Evolutionary conservation across 1,284 basidiomycete genomes (phyloP).

Genomic region (Ganoderma leucocontextum): DNA sequence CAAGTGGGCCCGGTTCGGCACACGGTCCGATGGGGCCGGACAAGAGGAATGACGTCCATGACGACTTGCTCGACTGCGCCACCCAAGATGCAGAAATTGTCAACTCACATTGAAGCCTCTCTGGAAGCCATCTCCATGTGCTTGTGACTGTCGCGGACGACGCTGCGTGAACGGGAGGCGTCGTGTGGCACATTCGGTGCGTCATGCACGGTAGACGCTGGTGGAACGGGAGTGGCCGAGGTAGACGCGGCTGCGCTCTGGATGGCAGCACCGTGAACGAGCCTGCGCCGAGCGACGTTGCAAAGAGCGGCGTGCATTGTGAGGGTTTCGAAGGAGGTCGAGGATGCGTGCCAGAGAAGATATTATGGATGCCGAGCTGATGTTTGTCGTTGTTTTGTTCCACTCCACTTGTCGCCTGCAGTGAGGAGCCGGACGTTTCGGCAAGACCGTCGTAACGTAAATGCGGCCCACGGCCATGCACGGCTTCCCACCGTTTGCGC

Average conservation of each 20-base stretch:
- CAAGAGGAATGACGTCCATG: not conserved
- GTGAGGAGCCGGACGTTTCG: not conserved
- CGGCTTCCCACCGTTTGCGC: slow-evolving; percentile 4
- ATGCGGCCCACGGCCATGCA: not conserved
- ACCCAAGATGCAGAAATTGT: not conserved
- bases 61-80: not conserved
- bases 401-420: not conserved
- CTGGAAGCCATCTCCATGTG: too few species aligned
- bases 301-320: slow-evolving; percentile 12
- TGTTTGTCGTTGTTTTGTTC: slow-evolving; percentile 18
- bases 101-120: slow-evolving; percentile 1
- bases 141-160: not conserved
- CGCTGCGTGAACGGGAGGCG: slow-evolving; percentile 2
- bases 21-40: not conserved
- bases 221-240: not conserved
- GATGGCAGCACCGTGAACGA: not conserved
- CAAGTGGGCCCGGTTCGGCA: not conserved
- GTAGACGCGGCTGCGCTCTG: slow-evolving; percentile 6
- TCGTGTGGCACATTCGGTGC: slow-evolving; percentile 27
- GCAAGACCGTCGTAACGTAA: not conserved
- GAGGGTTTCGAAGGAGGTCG: not conserved
- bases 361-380: not conserved
- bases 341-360: not conserved
- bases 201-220: slow-evolving; percentile 5
- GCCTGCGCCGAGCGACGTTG: slow-evolving; percentile 7